A percentile compares a stretch with the other conserved stretches of the same genome.
Conservation (phyloP, 495 filamentous ascomycete genomes). For the Hypoxylon crocopeplum region DNA sequence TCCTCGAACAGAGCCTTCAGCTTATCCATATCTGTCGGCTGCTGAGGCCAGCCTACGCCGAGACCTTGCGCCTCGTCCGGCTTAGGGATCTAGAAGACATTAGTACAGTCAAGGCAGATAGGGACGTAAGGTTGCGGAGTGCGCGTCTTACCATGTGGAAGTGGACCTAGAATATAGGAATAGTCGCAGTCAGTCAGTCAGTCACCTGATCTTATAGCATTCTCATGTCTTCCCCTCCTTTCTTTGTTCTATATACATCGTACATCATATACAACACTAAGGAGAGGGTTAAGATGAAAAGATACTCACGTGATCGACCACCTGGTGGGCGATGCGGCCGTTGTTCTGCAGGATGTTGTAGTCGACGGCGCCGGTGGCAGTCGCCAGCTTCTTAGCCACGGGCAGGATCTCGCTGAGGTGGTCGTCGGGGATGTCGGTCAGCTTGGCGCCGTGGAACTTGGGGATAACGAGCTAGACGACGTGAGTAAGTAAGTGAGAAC, state of each 20-base stretch:
- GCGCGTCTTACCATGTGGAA: slow-evolving; percentile 80
- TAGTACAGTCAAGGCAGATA: slow-evolving; percentile 10
- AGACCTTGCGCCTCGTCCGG: slow-evolving; percentile 85
- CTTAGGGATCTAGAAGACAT: slow-evolving; percentile 80
- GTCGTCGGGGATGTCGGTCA: slow-evolving; percentile 93
- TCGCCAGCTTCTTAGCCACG: slow-evolving; percentile 84
- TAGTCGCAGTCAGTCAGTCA: background rate
- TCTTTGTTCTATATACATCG: background rate
- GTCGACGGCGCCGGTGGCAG: slow-evolving; percentile 74
- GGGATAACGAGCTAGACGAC: slow-evolving; percentile 84
- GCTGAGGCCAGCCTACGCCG: slow-evolving; percentile 78
- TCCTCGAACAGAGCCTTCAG: slow-evolving; percentile 82
- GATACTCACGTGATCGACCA: slow-evolving; percentile 82
- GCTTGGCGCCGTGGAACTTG: slow-evolving; percentile 91
- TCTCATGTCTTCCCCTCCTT: background rate
- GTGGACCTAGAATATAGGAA: slow-evolving; percentile 67
- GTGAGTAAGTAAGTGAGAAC: background rate
- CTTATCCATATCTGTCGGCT: slow-evolving; percentile 79
- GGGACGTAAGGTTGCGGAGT: background rate
- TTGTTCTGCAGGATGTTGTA: slow-evolving; percentile 99
- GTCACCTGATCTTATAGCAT: background rate
- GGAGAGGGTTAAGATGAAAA: background rate
- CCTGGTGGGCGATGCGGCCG: slow-evolving; percentile 89
- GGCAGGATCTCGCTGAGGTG: slow-evolving; percentile 83
- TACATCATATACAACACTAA: background rate